Base-by-base conservation (phyloP, 2,329 filamentous ascomycete genomes). In the Fusarium irregulare region DNA sequence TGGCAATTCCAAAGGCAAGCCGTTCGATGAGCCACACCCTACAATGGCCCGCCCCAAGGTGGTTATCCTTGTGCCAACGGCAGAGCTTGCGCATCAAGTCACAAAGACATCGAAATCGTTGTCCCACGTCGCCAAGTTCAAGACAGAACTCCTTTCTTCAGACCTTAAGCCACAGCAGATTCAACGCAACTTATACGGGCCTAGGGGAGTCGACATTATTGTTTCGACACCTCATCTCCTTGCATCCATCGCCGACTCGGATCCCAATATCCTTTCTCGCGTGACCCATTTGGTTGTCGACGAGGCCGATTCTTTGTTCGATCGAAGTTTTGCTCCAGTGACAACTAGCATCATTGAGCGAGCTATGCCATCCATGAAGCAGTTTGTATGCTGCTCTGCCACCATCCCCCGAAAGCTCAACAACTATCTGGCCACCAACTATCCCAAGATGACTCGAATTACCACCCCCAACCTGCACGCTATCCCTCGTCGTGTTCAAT, bases 381-480 rank as follows among this genome's bases (percentile, higher is more conserved):
- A 97, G 78, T 86, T 99, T 25, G 86, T 99, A 48, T 88, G 98
- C 70, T 99, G 96, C 84, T 98, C 95, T 6, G 96, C 96, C 54
- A 99, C 96, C 7, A 98, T 99, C 66, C 96, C 97, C 3, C 89
- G 91, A 70, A 93, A 92, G 73, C 87, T 99, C 20, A 96, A 99
- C 82, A 91, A 88, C 71, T 93, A 92, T 78, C 87, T 99, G n/a
- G 88, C 89, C 55, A 88, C 89, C 66, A 90, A 91, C 68, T 98
- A 94, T 79, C 95, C 96, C 1, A 86, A 92, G 73, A 93, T 97
- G 82, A 84, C 86, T 47, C 92, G 96, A 65, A 90, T 99, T 68
- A 95, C 95, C 2, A 99, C 96, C 1, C 96, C 96, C 0, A 98
- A 98, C 76, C 87, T 99, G 1, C 96, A 99, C 80, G 94, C 96